These are phyloP conservation scores for Rhodocollybia butyracea DNA, from an alignment of 768 basidiomycete species.

Conservation along the genomic window DNA sequence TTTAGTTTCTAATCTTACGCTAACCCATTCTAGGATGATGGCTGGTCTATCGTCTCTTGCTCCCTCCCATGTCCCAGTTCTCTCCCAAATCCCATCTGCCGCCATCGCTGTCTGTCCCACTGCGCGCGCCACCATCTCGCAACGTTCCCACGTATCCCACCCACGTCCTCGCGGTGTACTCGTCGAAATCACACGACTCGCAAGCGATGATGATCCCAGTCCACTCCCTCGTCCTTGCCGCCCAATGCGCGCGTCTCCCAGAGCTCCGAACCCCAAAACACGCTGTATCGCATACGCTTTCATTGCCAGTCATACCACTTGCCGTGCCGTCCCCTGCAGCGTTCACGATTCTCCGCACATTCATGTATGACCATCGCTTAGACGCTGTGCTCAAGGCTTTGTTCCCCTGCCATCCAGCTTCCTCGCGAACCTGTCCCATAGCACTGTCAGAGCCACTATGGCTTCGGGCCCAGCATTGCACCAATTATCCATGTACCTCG, in stretches of 20 bases:
- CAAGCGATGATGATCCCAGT: conserved; percentile 53
- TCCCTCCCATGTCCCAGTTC: conserved; percentile 59
- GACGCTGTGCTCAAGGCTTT: conserved; percentile 57
- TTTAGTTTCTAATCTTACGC: conserved; percentile 9
- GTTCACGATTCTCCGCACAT: conserved; percentile 61
- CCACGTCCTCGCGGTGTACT: conserved; percentile 54
- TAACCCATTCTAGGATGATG: conserved; percentile 42
- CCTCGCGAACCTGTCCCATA: conserved; percentile 40
- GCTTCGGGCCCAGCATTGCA: conserved; percentile 51
- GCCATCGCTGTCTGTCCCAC: conserved; percentile 48
- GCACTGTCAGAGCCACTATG: conserved; percentile 39
- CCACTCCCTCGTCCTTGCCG: conserved; percentile 60
- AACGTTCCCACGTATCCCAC: conserved; percentile 42
- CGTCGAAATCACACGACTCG: conserved; percentile 42
- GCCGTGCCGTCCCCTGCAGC: conserved; percentile 68
- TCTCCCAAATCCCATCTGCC: conserved; percentile 65
- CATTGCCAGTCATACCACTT: conserved; percentile 69
- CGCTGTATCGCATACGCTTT: conserved; percentile 24
- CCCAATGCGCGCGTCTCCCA: conserved; percentile 57
- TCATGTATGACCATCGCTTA: conserved; percentile 67
- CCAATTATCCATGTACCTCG: conserved; percentile 53
- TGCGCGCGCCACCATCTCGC: conserved; percentile 24
- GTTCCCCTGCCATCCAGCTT: conserved; percentile 54
- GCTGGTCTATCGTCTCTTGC: conserved; percentile 50
- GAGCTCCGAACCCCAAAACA: conserved; percentile 37